These are phyloP conservation scores for Drechslerella stenobrocha DNA, from an alignment of 2,329 filamentous ascomycete genomes.

Conservation along the genomic window DNA sequence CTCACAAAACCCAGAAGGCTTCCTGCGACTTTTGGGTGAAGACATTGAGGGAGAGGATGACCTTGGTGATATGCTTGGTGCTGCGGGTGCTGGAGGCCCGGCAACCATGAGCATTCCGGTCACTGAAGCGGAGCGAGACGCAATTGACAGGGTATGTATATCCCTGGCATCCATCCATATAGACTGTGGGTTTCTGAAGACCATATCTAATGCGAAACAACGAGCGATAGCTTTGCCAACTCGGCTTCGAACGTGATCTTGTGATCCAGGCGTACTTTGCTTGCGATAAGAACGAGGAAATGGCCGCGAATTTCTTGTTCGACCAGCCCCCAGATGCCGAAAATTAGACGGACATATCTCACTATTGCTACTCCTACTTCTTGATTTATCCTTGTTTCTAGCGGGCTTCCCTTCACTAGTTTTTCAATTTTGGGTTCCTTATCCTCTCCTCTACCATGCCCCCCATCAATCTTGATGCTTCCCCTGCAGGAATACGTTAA, in stretches of 20 bases:
- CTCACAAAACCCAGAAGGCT: conserved; percentile 86
- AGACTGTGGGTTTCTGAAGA: conserved; percentile 44
- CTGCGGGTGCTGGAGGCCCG: conserved; percentile 60
- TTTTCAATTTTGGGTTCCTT: conserved; percentile 6
- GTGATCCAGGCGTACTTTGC: conserved; percentile 99
- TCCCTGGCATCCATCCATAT: conserved; percentile 16
- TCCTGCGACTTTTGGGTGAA: conserved; percentile 85
- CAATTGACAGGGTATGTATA: conserved; percentile 81
- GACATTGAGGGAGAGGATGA: conserved; percentile 72
- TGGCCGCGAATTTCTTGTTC: conserved; percentile 97
- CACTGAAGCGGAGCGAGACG: conserved; percentile 93
- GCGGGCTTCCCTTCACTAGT: conserved; percentile 37
- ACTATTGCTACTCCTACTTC: not conserved
- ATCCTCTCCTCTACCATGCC: not conserved
- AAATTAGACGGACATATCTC: conserved; percentile 62
- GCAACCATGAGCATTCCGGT: conserved; percentile 87
- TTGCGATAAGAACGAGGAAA: conserved; percentile 98
- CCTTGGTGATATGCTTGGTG: conserved; percentile 2
- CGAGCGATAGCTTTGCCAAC: conserved; percentile 72
- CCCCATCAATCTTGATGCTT: not conserved
- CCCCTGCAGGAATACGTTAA: not conserved
- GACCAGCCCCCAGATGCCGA: conserved; percentile 74
- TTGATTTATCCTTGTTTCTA: conserved; percentile 15
- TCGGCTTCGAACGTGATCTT: conserved; percentile 89
- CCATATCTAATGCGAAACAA: conserved; percentile 21